Conservation (phyloP, 768 basidiomycete genomes). For the Collybia sordida region DNA sequence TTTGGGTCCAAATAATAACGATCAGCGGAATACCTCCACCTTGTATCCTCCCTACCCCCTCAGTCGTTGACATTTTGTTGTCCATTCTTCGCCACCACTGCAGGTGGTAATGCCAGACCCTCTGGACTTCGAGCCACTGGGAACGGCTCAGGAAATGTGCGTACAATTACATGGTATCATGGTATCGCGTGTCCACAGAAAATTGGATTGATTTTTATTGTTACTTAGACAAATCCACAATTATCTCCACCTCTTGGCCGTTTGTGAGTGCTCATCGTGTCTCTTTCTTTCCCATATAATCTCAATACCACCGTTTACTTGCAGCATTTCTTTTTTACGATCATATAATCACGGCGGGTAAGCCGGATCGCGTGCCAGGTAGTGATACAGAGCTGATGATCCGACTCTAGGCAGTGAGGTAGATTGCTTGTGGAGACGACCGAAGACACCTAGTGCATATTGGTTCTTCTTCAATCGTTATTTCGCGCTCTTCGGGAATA, state of each 20-base stretch:
- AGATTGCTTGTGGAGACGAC: constrained; percentile 42
- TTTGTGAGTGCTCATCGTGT: constrained; percentile 24
- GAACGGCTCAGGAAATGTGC: constrained; percentile 10
- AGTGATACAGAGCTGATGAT: not conserved
- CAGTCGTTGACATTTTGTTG: not conserved
- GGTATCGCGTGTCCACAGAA: too few species aligned
- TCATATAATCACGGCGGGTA: constrained; percentile 36
- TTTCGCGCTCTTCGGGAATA: constrained; percentile 38
- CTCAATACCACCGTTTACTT: not conserved
- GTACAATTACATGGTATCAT: not conserved
- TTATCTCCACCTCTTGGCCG: constrained; percentile 29
- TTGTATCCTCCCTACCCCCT: not conserved
- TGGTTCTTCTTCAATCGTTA: constrained; percentile 55
- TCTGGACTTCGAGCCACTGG: constrained; percentile 5
- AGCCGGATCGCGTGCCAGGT: not conserved
- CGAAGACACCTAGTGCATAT: constrained; percentile 34
- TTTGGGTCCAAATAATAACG: not conserved
- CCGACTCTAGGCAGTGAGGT: constrained; percentile 35
- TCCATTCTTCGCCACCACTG: not conserved
- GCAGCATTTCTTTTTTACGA: constrained; percentile 39
- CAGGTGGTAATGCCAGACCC: constrained; percentile 10
- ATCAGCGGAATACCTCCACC: not conserved
- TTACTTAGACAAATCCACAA: constrained; percentile 23
- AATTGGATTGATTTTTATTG: not conserved
- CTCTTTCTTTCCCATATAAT: not conserved